Conservation (phyloP, 495 filamentous ascomycete genomes). For the Neurospora tetrasperma region DNA sequence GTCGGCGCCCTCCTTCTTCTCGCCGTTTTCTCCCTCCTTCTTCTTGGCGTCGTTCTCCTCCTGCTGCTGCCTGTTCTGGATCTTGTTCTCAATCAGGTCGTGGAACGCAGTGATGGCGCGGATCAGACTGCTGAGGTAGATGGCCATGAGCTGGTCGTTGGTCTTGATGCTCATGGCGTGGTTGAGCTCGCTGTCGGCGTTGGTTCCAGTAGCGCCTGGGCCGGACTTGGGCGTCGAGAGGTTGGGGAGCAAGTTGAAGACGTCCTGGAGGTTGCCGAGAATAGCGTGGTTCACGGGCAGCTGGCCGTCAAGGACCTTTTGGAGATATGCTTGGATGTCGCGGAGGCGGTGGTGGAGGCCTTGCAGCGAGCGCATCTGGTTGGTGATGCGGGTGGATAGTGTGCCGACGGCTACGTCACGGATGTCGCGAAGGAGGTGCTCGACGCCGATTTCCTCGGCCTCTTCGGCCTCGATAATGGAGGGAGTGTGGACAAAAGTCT, state of each 20-base stretch:
- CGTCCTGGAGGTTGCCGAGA: conserved; percentile 92
- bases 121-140: conserved; percentile 93
- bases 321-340: conserved; percentile 89
- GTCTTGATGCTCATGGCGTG: conserved; percentile 98
- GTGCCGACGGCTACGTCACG: conserved; percentile 96
- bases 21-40: conserved; percentile 38
- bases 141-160: conserved; percentile 96
- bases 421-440: conserved; percentile 96
- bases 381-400: conserved; percentile 94
- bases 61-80: conserved; percentile 94
- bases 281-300: conserved; percentile 96
- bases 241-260: conserved; percentile 97
- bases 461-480: conserved; percentile 98
- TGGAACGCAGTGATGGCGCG: conserved; percentile 98
- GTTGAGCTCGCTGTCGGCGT: conserved; percentile 63
- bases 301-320: conserved; percentile 86
- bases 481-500: conserved; percentile 98
- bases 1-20: conserved; percentile 32
- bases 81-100: conserved; percentile 99
- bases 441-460: conserved; percentile 96
- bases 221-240: conserved; percentile 65
- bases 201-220: conserved; percentile 37
- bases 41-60: conserved; percentile 81
- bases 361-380: conserved; percentile 94
- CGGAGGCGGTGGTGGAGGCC: conserved; percentile 90